A percentile compares a stretch with the other conserved stretches of the same genome.
Conservation (phyloP, 2,329 filamentous ascomycete genomes). For the Apiospora phragmitis region DNA sequence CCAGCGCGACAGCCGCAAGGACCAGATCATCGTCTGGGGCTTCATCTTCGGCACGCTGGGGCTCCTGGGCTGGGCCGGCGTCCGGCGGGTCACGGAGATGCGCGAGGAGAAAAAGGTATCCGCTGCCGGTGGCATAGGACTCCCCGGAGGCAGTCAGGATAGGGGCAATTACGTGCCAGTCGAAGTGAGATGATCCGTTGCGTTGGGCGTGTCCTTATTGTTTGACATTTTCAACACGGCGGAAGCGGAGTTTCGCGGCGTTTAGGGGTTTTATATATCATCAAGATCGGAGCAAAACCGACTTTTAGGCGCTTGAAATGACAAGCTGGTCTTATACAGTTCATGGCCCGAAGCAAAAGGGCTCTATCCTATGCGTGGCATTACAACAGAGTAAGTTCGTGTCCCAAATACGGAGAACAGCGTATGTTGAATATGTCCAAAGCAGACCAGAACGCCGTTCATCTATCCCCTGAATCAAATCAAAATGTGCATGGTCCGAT, state of each 20-base stretch:
- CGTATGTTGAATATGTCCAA: neutral
- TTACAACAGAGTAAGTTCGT: neutral
- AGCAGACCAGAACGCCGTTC: neutral
- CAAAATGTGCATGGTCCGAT: neutral
- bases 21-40: slow-evolving; percentile 65
- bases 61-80: slow-evolving; percentile 60
- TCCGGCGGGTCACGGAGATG: slow-evolving; percentile 48
- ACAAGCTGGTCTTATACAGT: neutral
- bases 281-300: neutral
- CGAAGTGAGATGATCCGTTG: neutral
- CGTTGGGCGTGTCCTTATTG: neutral
- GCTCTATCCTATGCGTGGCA: neutral
- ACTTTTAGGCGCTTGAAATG: neutral
- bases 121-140: slow-evolving; percentile 14
- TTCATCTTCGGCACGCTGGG: slow-evolving; percentile 62
- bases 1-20: slow-evolving; percentile 67
- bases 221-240: neutral
- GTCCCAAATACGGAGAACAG: neutral
- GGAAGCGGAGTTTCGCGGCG: neutral
- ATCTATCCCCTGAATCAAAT: neutral
- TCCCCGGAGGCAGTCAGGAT: neutral
- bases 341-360: neutral
- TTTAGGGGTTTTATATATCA: neutral
- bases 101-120: slow-evolving; percentile 30
- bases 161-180: slow-evolving; percentile 17